Conservation (phyloP, 805 yeast genomes). For the Saccharomycopsis babjevae region DNA sequence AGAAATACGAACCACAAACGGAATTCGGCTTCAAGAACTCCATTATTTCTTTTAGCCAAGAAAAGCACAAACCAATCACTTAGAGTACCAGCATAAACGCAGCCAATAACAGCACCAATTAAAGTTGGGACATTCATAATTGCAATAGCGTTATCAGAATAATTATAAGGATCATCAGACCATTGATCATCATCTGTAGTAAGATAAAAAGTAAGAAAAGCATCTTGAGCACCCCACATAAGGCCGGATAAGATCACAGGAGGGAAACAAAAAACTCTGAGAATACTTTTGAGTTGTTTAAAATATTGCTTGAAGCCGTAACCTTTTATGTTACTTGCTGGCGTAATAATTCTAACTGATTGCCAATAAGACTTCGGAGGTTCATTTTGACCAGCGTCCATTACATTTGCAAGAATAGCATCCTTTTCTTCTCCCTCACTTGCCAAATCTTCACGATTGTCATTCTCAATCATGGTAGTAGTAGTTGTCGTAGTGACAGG, state of each 20-base stretch:
- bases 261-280: conserved; percentile 52
- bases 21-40: conserved; percentile 56
- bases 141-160: conserved; percentile 57
- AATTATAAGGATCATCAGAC: conserved; percentile 57
- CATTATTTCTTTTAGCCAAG: conserved; percentile 51
- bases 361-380: conserved; percentile 35
- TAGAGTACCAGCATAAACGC: conserved; percentile 51
- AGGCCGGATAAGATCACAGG: conserved; percentile 56
- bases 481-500: background rate
- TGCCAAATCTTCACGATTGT: conserved; percentile 3
- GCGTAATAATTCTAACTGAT: conserved; percentile 40
- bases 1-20: conserved; percentile 47
- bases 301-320: conserved; percentile 57
- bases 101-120: conserved; percentile 57
- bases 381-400: conserved; percentile 31
- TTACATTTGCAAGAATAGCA: conserved; percentile 17
- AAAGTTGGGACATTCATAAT: conserved; percentile 65
- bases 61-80: conserved; percentile 52
- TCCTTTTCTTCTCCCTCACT: conserved; percentile 11
- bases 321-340: conserved; percentile 51
- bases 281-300: conserved; percentile 37
- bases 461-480: conserved; percentile 10
- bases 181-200: conserved; percentile 64
- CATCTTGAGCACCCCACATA: conserved; percentile 78
- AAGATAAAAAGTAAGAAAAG: conserved; percentile 62